phyloP scores from a whole-genome alignment of 2,329 filamentous ascomycete genomes.

The Aspergillus latus region DNA sequence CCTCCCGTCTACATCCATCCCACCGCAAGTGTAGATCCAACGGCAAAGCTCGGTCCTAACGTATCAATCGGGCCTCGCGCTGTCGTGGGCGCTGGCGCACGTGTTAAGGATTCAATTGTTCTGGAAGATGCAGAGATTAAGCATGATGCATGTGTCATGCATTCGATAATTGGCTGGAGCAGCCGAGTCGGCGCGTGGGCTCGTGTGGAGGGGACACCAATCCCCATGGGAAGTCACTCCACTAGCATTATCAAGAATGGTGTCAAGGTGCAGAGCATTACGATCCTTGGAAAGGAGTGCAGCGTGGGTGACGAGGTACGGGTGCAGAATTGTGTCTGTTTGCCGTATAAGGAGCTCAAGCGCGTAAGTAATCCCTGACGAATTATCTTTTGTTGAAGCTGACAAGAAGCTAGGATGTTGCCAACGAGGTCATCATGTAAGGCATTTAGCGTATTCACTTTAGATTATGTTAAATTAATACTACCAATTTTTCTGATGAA shows the following conservation, averaged over 20 bases:
- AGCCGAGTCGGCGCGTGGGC: constrained; percentile 97
- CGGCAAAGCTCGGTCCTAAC: constrained; percentile 94
- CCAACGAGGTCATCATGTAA: constrained; percentile 81
- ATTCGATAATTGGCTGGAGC: constrained; percentile 96
- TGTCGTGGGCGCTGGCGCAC: constrained; percentile 77
- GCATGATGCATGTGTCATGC: constrained; percentile 92
- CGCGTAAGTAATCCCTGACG: constrained; percentile 60
- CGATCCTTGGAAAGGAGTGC: constrained; percentile 95
- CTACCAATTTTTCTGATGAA: neutral
- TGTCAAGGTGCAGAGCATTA: constrained; percentile 97
- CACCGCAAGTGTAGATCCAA: constrained; percentile 83
- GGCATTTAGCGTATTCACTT: constrained; percentile 11
- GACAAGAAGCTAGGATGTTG: constrained; percentile 34
- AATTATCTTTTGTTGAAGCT: neutral
- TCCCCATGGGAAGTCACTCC: constrained; percentile 79
- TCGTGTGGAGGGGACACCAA: constrained; percentile 91
- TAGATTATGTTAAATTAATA: constrained; percentile 1
- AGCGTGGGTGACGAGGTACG: constrained; percentile 88
- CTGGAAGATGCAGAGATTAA: constrained; percentile 94
- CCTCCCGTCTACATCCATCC: constrained; percentile 95
- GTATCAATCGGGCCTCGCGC: constrained; percentile 93
- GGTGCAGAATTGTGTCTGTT: constrained; percentile 95
- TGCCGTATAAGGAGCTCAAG: constrained; percentile 98
- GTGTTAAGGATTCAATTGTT: constrained; percentile 94
- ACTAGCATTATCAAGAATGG: constrained; percentile 97